These are phyloP conservation scores for Pythium scleroteichum DNA, from an alignment of 352 stramenopile species.

Conservation along the genomic window DNA sequence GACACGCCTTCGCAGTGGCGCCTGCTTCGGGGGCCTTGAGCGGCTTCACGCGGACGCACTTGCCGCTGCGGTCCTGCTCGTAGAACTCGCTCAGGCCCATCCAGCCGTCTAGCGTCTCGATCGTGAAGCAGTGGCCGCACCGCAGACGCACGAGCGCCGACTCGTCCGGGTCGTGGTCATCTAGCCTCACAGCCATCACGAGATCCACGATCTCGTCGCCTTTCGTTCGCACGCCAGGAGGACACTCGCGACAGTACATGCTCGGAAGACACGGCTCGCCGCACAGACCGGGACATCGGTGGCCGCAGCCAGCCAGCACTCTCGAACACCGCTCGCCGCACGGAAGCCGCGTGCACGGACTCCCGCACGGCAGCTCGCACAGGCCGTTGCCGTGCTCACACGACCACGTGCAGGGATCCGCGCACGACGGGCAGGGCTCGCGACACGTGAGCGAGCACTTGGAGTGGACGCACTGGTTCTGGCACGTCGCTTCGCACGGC, in stretches of 20 bases:
- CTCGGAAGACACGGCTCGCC: conserved; percentile 65
- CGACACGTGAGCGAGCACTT: conserved; percentile 49
- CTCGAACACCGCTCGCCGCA: conserved; percentile 52
- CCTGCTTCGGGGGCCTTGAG: neutral
- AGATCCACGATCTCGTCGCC: conserved; percentile 58
- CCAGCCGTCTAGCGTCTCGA: conserved; percentile 70
- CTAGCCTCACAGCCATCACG: conserved; percentile 58
- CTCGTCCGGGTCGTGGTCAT: conserved; percentile 56
- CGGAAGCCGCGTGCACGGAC: conserved; percentile 43
- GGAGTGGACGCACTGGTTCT: conserved; percentile 60
- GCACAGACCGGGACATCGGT: conserved; percentile 76
- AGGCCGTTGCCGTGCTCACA: conserved; percentile 52
- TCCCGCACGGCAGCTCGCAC: conserved; percentile 62
- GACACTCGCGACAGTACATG: conserved; percentile 62
- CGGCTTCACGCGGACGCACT: neutral
- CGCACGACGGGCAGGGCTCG: conserved; percentile 64
- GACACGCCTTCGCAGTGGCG: conserved; percentile 25
- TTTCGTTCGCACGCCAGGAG: conserved; percentile 23
- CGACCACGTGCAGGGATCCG: conserved; percentile 67
- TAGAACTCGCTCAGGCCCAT: conserved; percentile 43
- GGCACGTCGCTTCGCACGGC: conserved; percentile 54
- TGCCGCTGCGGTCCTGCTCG: conserved; percentile 14
- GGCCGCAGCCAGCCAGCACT: conserved; percentile 54
- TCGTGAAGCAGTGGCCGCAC: conserved; percentile 71
- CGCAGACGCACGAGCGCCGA: conserved; percentile 69